Conservation (phyloP, 2,329 filamentous ascomycete species). For the Cercospora canescens region DNA sequence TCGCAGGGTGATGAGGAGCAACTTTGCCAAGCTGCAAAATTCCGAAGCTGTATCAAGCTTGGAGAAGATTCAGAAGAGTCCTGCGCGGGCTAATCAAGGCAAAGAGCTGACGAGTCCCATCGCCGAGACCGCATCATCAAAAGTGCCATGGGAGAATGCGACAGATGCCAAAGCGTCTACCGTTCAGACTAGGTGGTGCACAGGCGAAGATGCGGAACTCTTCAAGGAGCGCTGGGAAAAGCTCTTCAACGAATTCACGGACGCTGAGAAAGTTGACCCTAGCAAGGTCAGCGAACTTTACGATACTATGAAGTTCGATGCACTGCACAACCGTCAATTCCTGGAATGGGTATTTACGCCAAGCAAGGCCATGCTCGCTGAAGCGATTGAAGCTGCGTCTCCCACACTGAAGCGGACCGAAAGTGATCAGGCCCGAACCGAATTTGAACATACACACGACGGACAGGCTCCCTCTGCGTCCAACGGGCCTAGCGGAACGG, state of each 20-base stretch:
- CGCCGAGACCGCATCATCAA: not conserved
- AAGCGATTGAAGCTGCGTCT: slow-evolving; percentile 43
- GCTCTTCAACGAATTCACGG: slow-evolving; percentile 92
- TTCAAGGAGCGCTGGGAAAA: slow-evolving; percentile 99
- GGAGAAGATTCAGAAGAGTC: slow-evolving; percentile 48
- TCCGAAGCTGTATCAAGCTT: slow-evolving; percentile 64
- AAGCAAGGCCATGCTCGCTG: slow-evolving; percentile 72
- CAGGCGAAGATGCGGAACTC: slow-evolving; percentile 88
- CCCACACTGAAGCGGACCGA: slow-evolving; percentile 32
- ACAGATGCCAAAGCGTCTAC: slow-evolving; percentile 23
- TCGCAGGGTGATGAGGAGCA: slow-evolving; percentile 89
- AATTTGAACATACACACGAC: slow-evolving; percentile 35
- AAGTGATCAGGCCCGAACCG: slow-evolving; percentile 33
- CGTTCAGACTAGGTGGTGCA: slow-evolving; percentile 93
- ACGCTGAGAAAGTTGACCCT: slow-evolving; percentile 96
- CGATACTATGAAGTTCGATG: slow-evolving; percentile 99
- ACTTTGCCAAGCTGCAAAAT: slow-evolving; percentile 74
- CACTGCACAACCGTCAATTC: slow-evolving; percentile 93
- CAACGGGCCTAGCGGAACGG: slow-evolving; percentile 6
- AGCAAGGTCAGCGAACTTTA: slow-evolving; percentile 99
- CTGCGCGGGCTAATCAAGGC: slow-evolving; percentile 48
- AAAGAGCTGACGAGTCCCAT: slow-evolving; percentile 12
- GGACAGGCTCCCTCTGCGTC: slow-evolving; percentile 25
- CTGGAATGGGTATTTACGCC: slow-evolving; percentile 97
- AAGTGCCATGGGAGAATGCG: slow-evolving; percentile 35